Percentiles rank a stretch among this genome's conserved stretches.
phyloP scores from a whole-genome alignment of 805 yeast genomes.

The Cyberlindnera euphorbiae region DNA sequence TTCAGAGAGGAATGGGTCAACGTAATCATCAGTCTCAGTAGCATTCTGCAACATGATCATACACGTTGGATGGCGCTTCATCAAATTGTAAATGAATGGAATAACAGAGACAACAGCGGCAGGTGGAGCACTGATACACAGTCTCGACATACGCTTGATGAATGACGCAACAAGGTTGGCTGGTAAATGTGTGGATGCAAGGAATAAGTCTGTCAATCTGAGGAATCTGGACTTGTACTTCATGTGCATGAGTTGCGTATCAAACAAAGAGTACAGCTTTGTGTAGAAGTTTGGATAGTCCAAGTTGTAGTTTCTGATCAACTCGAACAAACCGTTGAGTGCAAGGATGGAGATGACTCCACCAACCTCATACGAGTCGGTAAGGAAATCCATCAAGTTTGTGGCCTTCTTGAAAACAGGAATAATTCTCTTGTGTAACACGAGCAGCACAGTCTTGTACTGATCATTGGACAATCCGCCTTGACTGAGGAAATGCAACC shows the following conservation, averaged over 20 bases:
- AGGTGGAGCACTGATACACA: slow-evolving; percentile 76
- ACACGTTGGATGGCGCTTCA: slow-evolving; percentile 91
- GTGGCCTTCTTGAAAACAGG: slow-evolving; percentile 80
- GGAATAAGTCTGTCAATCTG: slow-evolving; percentile 78
- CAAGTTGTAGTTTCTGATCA: slow-evolving; percentile 75
- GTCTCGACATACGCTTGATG: slow-evolving; percentile 73
- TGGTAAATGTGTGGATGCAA: slow-evolving; percentile 84
- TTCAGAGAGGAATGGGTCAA: slow-evolving; percentile 61
- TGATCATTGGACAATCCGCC: slow-evolving; percentile 41
- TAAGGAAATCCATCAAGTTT: slow-evolving; percentile 85
- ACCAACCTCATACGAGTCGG: slow-evolving; percentile 70
- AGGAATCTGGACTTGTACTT: slow-evolving; percentile 83
- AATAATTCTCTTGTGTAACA: slow-evolving; percentile 79
- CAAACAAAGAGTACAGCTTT: slow-evolving; percentile 77
- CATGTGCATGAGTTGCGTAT: slow-evolving; percentile 69
- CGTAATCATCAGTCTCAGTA: slow-evolving; percentile 28
- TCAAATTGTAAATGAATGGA: slow-evolving; percentile 86
- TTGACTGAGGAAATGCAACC: slow-evolving; percentile 53
- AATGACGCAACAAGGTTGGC: slow-evolving; percentile 83
- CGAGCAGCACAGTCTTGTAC: slow-evolving; percentile 61
- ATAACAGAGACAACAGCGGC: slow-evolving; percentile 81
- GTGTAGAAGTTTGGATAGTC: slow-evolving; percentile 89
- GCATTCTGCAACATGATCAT: slow-evolving; percentile 74
- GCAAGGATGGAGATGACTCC: slow-evolving; percentile 71
- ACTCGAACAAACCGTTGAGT: slow-evolving; percentile 79